A percentile compares a stretch with the other conserved stretches of the same genome.
phyloP scores from a whole-genome alignment of 1,139 yeast species.

The Saccharomyces hybrid region DNA sequence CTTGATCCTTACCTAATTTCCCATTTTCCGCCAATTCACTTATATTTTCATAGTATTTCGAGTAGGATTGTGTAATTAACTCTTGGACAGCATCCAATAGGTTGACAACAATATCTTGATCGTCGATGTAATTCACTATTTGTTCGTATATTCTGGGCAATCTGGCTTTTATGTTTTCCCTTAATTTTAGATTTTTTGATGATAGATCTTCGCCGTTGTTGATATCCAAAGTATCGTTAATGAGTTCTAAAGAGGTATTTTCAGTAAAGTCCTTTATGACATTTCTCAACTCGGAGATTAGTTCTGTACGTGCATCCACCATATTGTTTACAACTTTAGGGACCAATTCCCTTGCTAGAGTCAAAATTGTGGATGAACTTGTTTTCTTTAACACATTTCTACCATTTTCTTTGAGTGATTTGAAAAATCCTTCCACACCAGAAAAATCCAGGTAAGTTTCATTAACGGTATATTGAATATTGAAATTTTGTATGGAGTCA shows the following conservation, averaged over 20 bases:
- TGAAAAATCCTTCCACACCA: conserved; percentile 55
- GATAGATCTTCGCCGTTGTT: conserved; percentile 9
- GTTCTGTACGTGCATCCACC: conserved; percentile 77
- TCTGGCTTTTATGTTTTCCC: conserved; percentile 42
- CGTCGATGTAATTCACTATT: conserved; percentile 41
- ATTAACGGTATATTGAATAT: conserved; percentile 65
- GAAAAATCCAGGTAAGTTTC: conserved; percentile 78
- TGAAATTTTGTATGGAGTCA: conserved; percentile 68
- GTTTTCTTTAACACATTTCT: conserved; percentile 7
- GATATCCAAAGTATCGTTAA: conserved; percentile 22
- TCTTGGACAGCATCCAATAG: conserved; percentile 58
- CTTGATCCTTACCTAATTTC: conserved; percentile 17
- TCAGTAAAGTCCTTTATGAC: conserved; percentile 59
- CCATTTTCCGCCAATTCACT: conserved; percentile 25
- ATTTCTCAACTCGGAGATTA: conserved; percentile 64
- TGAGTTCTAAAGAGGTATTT: conserved; percentile 35
- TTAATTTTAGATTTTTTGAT: conserved; percentile 32
- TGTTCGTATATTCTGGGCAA: conserved; percentile 51
- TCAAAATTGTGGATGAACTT: conserved; percentile 5
- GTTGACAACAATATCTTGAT: conserved; percentile 40
- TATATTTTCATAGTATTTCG: conserved; percentile 35
- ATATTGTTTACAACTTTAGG: conserved; percentile 81
- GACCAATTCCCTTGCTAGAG: conserved; percentile 56
- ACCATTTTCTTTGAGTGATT: conserved; percentile 27
- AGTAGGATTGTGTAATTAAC: conserved; percentile 44